A percentile compares a stretch with the other conserved stretches of the same genome.
Conservation (phyloP, 495 filamentous ascomycete genomes). For the Pseudomonodictys pantanalensis region DNA sequence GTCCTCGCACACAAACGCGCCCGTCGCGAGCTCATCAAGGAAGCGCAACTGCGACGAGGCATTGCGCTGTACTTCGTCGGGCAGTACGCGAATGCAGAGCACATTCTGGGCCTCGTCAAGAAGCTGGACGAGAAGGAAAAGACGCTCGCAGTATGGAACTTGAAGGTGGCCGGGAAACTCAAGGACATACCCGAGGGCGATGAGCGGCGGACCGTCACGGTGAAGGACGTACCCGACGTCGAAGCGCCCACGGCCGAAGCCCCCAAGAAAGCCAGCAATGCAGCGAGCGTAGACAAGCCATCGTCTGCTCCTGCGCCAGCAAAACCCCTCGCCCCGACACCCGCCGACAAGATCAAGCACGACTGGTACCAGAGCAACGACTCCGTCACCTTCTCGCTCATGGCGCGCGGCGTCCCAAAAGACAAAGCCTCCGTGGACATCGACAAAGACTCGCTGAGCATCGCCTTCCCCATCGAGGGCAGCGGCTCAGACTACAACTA, state of each 20-base stretch:
- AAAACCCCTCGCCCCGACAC: conserved; percentile 45
- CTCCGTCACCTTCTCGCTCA: conserved; percentile 64
- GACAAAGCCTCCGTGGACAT: conserved; percentile 60
- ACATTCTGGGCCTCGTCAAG: conserved; percentile 66
- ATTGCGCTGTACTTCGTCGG: conserved; percentile 69
- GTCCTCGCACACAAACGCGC: conserved; percentile 66
- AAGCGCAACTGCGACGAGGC: conserved; percentile 76
- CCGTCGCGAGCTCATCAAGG: conserved; percentile 74
- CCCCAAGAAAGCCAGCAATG: conserved; percentile 30
- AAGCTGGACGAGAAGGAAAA: conserved; percentile 60
- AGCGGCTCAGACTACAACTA: conserved; percentile 58
- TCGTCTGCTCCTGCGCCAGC: conserved; percentile 6
- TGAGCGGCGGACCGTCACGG: conserved; percentile 54
- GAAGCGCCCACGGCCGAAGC: conserved; percentile 46
- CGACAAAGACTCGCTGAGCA: conserved; percentile 52
- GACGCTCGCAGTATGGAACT: conserved; percentile 61
- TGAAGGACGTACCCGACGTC: conserved; percentile 62
- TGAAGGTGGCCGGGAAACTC: conserved; percentile 56
- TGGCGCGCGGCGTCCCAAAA: conserved; percentile 69
- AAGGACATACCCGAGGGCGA: conserved; percentile 52
- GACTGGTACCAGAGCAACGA: conserved; percentile 76
- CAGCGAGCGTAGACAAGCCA: conserved; percentile 11
- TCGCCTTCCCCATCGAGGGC: conserved; percentile 63
- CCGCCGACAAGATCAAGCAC: conserved; percentile 64
- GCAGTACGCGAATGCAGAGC: conserved; percentile 71